Evolutionary conservation across 2,329 filamentous ascomycete species (phyloP), one percentile per base, ranked within the genome.

Genomic region (Colletotrichum australisinense): DNA sequence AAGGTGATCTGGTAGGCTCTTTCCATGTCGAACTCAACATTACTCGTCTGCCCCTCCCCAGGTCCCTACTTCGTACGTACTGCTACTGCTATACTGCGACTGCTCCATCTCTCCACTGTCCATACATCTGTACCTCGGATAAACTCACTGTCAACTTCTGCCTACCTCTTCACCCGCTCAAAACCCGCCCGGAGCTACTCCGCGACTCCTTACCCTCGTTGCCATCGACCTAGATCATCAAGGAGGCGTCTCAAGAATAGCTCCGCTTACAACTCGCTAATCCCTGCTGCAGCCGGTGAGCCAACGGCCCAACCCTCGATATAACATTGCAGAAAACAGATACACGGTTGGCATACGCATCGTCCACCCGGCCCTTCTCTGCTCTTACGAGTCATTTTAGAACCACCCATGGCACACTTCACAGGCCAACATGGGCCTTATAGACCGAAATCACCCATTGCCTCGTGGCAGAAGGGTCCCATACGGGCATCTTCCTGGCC

Each of bases 401-500:
- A 49, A 14, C 7, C 58, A 63, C 46, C 46, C 60, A 42, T 65
- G 71, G 46, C 56, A 55, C 26, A 38, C n/a, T 57, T 46, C 32
- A 16, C 55, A 60, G 28, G 22, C 60, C 30, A 46, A 28, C 55
- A 52, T 53, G 62, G 46, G 35, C 55, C 22, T 56, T 19, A 22
- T 35, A 38, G 55, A 56, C 46, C 64, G n/a, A 28, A 12, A 32
- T 70, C 67, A 66, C 60, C 38, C 32, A 35, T 52, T 49, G 62
- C 70, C 70, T 73, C 70, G 70, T 73, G 70, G 70, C 59, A 65
- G 67, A 73, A 62, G 67, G 60, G 42, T 57, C n/a, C 19, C 53
- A 28, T 58, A 42, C 30, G 57, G 58, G 52, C 63, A 63, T 63
- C 62, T 67, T 71, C 68, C 38, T 72, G 63, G 62, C 57, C 58